A percentile compares a stretch with the other conserved stretches of the same genome.
Conservation (phyloP, 495 filamentous ascomycete genomes). For the Xylaria sp. region DNA sequence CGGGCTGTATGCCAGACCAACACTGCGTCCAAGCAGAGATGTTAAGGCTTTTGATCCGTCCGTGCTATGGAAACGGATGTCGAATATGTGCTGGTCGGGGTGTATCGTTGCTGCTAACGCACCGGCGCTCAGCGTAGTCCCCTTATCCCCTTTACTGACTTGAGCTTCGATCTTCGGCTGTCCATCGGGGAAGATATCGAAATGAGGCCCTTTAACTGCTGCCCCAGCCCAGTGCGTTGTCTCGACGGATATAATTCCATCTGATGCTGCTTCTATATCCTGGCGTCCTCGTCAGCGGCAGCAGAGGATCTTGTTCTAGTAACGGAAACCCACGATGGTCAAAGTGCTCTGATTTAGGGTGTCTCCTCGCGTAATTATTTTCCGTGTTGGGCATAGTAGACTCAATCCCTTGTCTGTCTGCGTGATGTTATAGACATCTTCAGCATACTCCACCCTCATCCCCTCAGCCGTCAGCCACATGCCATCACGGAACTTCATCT, state of each 20-base stretch:
- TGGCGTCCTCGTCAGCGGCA: slow-evolving; percentile 47
- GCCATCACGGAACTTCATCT: slow-evolving; percentile 59
- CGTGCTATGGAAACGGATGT: slow-evolving; percentile 61
- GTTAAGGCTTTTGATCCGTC: slow-evolving; percentile 59
- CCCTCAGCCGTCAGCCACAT: slow-evolving; percentile 61
- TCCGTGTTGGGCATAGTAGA: slow-evolving; percentile 58
- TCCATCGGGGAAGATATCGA: slow-evolving; percentile 63
- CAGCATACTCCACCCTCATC: slow-evolving; percentile 60
- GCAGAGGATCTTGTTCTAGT: slow-evolving; percentile 6
- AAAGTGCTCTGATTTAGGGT: slow-evolving; percentile 63
- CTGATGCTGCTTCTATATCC: slow-evolving; percentile 60
- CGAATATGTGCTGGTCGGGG: slow-evolving; percentile 60
- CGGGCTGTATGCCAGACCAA: slow-evolving; percentile 63
- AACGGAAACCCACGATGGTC: slow-evolving; percentile 46
- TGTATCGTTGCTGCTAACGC: slow-evolving; percentile 60
- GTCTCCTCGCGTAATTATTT: slow-evolving; percentile 58
- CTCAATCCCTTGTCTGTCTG: slow-evolving; percentile 49
- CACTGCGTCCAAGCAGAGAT: slow-evolving; percentile 65
- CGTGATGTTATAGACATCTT: slow-evolving; percentile 58
- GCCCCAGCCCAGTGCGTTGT: slow-evolving; percentile 69
- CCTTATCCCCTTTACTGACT: slow-evolving; percentile 54
- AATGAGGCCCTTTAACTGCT: slow-evolving; percentile 66
- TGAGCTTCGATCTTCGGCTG: slow-evolving; percentile 52
- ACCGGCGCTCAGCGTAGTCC: slow-evolving; percentile 64
- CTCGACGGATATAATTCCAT: slow-evolving; percentile 68